These are phyloP conservation scores for Geum urbanum DNA, from an alignment of 306 rosid species.

Conservation along the genomic window DNA sequence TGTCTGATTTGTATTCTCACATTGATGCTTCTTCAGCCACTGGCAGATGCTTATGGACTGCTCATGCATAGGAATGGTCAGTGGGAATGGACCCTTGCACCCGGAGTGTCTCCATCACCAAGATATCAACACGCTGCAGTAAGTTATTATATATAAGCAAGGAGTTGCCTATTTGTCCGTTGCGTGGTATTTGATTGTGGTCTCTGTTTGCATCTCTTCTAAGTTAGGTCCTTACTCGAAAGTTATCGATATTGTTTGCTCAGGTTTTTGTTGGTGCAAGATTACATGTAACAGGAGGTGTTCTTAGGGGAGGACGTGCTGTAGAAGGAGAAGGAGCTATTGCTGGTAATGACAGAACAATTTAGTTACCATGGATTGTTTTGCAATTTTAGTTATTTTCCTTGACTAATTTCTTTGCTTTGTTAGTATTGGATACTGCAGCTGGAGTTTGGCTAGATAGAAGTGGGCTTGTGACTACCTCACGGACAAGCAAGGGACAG, in stretches of 20 bases:
- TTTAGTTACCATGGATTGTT: constrained; percentile 11
- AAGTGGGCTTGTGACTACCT: constrained; percentile 84
- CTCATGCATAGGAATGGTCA: constrained; percentile 96
- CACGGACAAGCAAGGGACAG: constrained; percentile 70
- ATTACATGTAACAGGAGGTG: constrained; percentile 98
- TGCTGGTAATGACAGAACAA: constrained; percentile 59
- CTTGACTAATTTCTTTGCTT: neutral
- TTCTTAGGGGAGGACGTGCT: constrained; percentile 86
- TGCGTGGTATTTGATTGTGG: neutral
- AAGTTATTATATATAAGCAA: constrained; percentile 38
- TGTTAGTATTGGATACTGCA: constrained; percentile 93
- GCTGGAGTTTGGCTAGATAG: constrained; percentile 99
- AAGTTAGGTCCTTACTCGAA: constrained; percentile 20
- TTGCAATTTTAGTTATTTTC: constrained; percentile 17
- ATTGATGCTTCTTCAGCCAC: constrained; percentile 53
- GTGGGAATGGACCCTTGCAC: constrained; percentile 99
- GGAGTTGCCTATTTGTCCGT: constrained; percentile 7
- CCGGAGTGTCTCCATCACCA: constrained; percentile 97
- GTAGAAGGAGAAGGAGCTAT: constrained; percentile 91
- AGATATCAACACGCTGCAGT: constrained; percentile 99
- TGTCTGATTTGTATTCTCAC: constrained; percentile 14
- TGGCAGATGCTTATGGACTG: constrained; percentile 93
- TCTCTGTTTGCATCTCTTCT: constrained; percentile 5
- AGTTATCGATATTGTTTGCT: constrained; percentile 25
- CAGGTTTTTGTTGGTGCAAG: constrained; percentile 99